These are phyloP conservation scores for Gossypium longicalyx DNA, from an alignment of 345 rosid species.

Conservation along the genomic window DNA sequence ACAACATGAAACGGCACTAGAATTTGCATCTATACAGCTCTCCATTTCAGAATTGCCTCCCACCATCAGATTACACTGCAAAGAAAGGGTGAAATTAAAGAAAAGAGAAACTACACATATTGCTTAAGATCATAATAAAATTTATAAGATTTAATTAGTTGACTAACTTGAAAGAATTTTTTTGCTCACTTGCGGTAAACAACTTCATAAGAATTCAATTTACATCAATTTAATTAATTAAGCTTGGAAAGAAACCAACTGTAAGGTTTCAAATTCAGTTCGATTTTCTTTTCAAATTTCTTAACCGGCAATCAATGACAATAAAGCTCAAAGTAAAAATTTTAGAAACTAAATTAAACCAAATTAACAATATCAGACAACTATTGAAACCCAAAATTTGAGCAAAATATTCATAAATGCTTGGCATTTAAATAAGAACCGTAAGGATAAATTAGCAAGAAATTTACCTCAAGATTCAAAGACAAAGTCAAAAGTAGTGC, in stretches of 20 bases:
- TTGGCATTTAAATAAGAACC: neutral
- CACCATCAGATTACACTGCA: slow-evolving; percentile 4
- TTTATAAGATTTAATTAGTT: neutral
- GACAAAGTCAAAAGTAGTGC: neutral
- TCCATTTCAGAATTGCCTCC: slow-evolving; percentile 25
- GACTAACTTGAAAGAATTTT: neutral
- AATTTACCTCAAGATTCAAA: neutral
- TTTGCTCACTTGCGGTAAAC: neutral
- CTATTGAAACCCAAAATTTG: neutral
- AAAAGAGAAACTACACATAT: neutral
- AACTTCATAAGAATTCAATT: neutral
- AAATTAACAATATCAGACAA: neutral
- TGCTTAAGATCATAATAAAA: neutral
- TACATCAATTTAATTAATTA: neutral
- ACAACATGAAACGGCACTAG: slow-evolving; percentile 13
- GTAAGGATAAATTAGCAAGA: neutral
- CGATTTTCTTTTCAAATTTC: neutral
- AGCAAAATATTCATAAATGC: neutral
- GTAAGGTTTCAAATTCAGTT: neutral
- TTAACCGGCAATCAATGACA: neutral
- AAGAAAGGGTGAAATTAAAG: neutral
- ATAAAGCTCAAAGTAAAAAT: neutral
- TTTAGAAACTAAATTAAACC: neutral
- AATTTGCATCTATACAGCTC: slow-evolving; percentile 27
- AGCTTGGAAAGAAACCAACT: neutral